Conservation (phyloP, 179 eudicot genomes). For the Heliamphora pulchella region DNA sequence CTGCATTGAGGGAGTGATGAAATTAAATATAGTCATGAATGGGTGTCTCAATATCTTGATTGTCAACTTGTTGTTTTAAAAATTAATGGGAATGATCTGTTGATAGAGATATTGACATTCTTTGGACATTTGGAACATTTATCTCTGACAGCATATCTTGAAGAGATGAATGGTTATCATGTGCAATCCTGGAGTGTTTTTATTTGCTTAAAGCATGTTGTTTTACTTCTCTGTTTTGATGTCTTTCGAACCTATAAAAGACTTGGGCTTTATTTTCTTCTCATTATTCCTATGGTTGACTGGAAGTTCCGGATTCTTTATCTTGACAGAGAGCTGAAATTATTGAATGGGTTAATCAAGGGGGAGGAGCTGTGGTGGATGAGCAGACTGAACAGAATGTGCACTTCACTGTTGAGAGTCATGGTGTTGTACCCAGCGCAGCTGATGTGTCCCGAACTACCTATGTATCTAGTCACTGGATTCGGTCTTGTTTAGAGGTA, state of each 20-base stretch:
- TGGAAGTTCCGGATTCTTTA: slow-evolving; percentile 8
- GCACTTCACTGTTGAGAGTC: slow-evolving; percentile 68
- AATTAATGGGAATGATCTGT: not conserved
- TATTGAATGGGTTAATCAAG: slow-evolving; percentile 71
- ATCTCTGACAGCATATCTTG: slow-evolving; percentile 10
- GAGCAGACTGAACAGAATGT: slow-evolving; percentile 33
- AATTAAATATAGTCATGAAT: not conserved
- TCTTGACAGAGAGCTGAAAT: slow-evolving; percentile 65
- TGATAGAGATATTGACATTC: not conserved
- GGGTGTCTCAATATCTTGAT: not conserved
- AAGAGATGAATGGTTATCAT: not conserved
- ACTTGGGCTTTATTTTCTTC: not conserved
- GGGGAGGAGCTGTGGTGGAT: slow-evolving; percentile 63
- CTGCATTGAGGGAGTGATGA: not conserved
- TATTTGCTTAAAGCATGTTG: no score
- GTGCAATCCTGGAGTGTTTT: not conserved
- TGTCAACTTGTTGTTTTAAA: not conserved
- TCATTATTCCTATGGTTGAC: slow-evolving; percentile 9
- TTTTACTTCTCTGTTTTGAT: slow-evolving; percentile 11
- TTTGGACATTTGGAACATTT: not conserved
- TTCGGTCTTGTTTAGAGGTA: slow-evolving; percentile 81
- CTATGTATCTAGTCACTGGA: slow-evolving; percentile 82
- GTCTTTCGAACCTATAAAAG: not conserved
- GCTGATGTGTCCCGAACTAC: slow-evolving; percentile 30
- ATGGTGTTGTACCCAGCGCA: slow-evolving; percentile 45